Evolutionary conservation across 768 basidiomycete species (phyloP), one percentile per base, ranked within the genome.

Genomic region (Tephrocybe rancida): DNA sequence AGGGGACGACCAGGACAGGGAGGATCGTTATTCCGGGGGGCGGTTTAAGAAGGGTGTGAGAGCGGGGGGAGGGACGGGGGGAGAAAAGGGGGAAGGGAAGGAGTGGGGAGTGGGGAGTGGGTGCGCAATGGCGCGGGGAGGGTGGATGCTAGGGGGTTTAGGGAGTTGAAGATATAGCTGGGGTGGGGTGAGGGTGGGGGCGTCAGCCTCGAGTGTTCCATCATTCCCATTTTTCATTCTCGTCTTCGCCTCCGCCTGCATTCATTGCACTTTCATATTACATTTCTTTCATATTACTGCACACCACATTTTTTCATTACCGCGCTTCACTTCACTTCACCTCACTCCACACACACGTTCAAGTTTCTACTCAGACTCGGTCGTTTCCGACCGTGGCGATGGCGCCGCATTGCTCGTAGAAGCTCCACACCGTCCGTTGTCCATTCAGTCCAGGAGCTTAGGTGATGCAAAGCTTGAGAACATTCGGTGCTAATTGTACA

Each of bases 371-470:
- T n/a, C n/a, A n/a, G n/a, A n/a, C n/a, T n/a, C n/a, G n/a, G n/a
- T 88, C 86, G 70, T 78, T 79, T 65, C 91, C 87, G 71, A 92
- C 87, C 86, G 91, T 91, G 57, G 89, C 88, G 69, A 92, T 91
- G 53, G 90, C 87, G 70, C 90, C 90, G 68, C 90, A 92, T 74
- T 90, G 80, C 78, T 91, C 90, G 69, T 90, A 92, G 67, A 88
- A 86, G 63, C 85, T 86, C 90, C 90, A 92, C 88, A 92, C 91
- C 16, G 88, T 85, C 57, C 86, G 77, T 66, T 81, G 82, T 55
- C 90, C 90, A 58, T 84, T 83, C 55, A 77, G 70, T 49, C 87
- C 83, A 18, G 88, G 69, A 29, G 88, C 83, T 62, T 90, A 91
- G 29, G 90, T 87, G 54, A 92, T 77, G 58, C 88, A 85, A 60